These are phyloP conservation scores for Pseudocercospora musae DNA, from an alignment of 2,329 filamentous ascomycete species.

Conservation along the genomic window DNA sequence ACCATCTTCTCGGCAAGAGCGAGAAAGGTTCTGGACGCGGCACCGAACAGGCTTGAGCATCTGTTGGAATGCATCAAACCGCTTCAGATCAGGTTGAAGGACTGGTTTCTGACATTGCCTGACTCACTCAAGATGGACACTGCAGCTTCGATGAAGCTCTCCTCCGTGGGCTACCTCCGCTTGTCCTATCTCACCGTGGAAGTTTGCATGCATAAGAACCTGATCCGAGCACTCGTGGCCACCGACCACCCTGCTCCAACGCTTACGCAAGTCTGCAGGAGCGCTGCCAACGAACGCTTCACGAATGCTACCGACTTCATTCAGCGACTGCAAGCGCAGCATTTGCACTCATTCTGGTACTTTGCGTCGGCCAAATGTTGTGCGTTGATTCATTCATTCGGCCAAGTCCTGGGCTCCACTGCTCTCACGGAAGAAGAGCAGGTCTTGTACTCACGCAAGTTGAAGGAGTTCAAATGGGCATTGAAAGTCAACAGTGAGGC, in stretches of 20 bases:
- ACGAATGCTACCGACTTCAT: constrained; percentile 46
- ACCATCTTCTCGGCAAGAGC: constrained; percentile 25
- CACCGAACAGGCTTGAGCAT: constrained; percentile 15
- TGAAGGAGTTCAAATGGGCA: constrained; percentile 44
- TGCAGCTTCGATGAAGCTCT: constrained; percentile 30
- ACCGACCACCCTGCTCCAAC: constrained; percentile 27
- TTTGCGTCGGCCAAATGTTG: constrained; percentile 45
- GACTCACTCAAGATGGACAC: constrained; percentile 29
- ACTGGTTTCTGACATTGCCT: constrained; percentile 27
- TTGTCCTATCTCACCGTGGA: constrained; percentile 47
- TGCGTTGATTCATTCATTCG: constrained; percentile 43
- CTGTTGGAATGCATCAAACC: constrained; percentile 28
- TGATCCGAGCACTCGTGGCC: constrained; percentile 36
- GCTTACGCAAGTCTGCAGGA: constrained; percentile 40
- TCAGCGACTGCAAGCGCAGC: constrained; percentile 43
- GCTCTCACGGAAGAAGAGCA: constrained; percentile 35
- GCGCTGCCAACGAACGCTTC: constrained; percentile 44
- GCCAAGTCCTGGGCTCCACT: constrained; percentile 40
- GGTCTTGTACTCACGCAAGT: constrained; percentile 35
- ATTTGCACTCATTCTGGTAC: constrained; percentile 49
- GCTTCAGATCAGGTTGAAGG: constrained; percentile 26
- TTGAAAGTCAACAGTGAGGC: constrained; percentile 42
- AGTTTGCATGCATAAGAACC: constrained; percentile 45
- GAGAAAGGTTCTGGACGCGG: constrained; percentile 16
- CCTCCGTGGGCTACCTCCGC: constrained; percentile 42